Evolutionary conservation across 257 asterid species (phyloP).

Genomic region (Solanum commersonii): DNA sequence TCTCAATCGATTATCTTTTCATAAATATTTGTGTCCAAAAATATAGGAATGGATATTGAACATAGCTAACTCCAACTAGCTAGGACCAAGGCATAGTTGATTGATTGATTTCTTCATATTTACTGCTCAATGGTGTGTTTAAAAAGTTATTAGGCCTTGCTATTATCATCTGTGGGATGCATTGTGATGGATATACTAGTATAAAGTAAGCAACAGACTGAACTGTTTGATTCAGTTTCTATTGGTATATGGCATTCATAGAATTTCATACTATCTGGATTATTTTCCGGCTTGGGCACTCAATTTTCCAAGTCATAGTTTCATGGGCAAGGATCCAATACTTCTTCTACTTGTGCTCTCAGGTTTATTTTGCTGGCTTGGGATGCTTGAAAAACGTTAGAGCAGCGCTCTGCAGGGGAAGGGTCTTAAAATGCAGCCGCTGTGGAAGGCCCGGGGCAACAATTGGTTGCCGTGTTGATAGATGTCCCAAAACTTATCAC

Average conservation of each 20-base stretch:
- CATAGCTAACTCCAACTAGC: not conserved
- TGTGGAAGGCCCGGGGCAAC: constrained; percentile 99
- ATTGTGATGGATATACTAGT: constrained; percentile 25
- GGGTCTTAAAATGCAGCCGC: constrained; percentile 85
- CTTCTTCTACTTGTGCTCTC: constrained; percentile 12
- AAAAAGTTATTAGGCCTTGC: constrained; percentile 17
- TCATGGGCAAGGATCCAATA: constrained; percentile 1
- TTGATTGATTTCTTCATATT: not conserved
- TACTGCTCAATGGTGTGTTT: constrained; percentile 16
- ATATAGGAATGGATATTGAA: not conserved
- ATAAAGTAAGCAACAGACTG: constrained; percentile 26
- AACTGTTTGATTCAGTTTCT: constrained; percentile 10
- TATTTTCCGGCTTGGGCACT: not conserved
- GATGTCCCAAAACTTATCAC: constrained; percentile 97
- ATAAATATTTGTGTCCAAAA: not conserved
- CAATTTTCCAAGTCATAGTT: not conserved
- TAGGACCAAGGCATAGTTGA: not conserved
- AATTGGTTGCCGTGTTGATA: constrained; percentile 98
- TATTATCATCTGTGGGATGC: constrained; percentile 24
- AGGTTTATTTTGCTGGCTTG: constrained; percentile 98
- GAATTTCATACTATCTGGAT: not conserved
- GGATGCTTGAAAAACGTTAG: constrained; percentile 95
- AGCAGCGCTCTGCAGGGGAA: constrained; percentile 98
- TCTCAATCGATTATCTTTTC: not conserved
- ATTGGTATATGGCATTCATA: not conserved